Evolutionary conservation across 192 early-diverging fungal genomes (phyloP).

Genomic region (Coemansia sp.): DNA sequence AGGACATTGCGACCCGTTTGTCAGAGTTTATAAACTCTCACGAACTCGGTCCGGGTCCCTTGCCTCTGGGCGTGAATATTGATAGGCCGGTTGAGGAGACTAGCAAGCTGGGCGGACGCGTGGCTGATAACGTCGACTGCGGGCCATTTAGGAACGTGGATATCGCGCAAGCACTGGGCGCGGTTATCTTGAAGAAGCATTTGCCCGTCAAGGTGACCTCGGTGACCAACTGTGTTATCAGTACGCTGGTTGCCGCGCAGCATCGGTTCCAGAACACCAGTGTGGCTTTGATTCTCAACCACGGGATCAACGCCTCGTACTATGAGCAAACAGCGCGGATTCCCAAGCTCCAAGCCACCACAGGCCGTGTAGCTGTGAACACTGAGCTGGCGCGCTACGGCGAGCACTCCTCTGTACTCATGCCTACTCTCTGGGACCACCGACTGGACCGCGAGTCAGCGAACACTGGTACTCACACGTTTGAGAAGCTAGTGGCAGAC

Average conservation of each 20-base stretch:
- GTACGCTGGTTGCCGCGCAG: slow-evolving; percentile 86
- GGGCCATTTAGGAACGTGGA: slow-evolving; percentile 73
- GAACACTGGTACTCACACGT: slow-evolving; percentile 80
- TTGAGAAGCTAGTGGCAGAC: slow-evolving; percentile 95
- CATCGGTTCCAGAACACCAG: slow-evolving; percentile 75
- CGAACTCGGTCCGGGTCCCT: not conserved
- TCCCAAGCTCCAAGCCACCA: slow-evolving; percentile 6
- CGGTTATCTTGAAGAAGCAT: slow-evolving; percentile 67
- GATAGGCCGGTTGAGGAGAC: slow-evolving; percentile 89
- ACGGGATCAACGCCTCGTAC: slow-evolving; percentile 96
- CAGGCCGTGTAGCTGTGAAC: slow-evolving; percentile 81
- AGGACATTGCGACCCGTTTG: slow-evolving; percentile 83
- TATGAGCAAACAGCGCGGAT: slow-evolving; percentile 62
- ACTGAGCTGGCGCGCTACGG: slow-evolving; percentile 94
- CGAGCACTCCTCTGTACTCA: slow-evolving; percentile 67
- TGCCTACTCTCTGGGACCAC: slow-evolving; percentile 81
- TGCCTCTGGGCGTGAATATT: slow-evolving; percentile 84
- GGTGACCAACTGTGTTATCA: slow-evolving; percentile 95
- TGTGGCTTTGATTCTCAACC: slow-evolving; percentile 89
- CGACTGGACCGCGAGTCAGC: slow-evolving; percentile 79
- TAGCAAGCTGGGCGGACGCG: slow-evolving; percentile 65
- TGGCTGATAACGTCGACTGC: slow-evolving; percentile 32
- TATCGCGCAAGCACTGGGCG: slow-evolving; percentile 74
- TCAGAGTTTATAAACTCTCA: slow-evolving; percentile 70
- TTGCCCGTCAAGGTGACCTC: slow-evolving; percentile 81